Percentiles rank a stretch among this genome's conserved stretches.
Evolutionary conservation across 768 basidiomycete species (phyloP).

Genomic region (Russula sp.): DNA sequence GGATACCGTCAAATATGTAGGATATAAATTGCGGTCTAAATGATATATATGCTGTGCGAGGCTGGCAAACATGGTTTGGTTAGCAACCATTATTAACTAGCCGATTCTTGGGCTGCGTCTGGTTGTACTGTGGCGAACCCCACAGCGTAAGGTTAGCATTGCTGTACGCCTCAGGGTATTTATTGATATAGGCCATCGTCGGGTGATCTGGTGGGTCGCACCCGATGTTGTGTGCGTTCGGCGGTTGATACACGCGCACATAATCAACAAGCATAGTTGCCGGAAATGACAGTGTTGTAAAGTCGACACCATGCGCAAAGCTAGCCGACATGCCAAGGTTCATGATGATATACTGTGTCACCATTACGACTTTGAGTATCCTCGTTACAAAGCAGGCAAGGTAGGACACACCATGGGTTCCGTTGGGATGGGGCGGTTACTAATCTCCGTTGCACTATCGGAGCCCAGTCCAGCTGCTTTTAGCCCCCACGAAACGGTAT

Average conservation of each 20-base stretch:
- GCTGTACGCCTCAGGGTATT: constrained; percentile 68
- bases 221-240: constrained; percentile 63
- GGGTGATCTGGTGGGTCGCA: constrained; percentile 78
- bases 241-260: constrained; percentile 84
- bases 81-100: constrained; percentile 4
- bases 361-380: not conserved
- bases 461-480: constrained; percentile 58
- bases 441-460: constrained; percentile 52
- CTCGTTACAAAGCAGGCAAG: not conserved
- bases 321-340: constrained; percentile 82
- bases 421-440: constrained; percentile 59
- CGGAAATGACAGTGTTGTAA: constrained; percentile 65
- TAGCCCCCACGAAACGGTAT: constrained; percentile 67
- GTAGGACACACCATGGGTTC: constrained; percentile 71
- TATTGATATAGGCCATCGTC: constrained; percentile 73
- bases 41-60: not conserved
- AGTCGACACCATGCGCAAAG: constrained; percentile 63
- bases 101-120: constrained; percentile 17
- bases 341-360: constrained; percentile 63
- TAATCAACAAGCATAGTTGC: constrained; percentile 72
- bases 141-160: constrained; percentile 79
- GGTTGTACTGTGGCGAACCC: constrained; percentile 29
- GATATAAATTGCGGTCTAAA: constrained; percentile 1
- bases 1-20: not conserved
- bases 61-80: not conserved